Evolutionary conservation across 192 early-diverging fungal species (phyloP).

Genomic region (Oehlia diaphana): DNA sequence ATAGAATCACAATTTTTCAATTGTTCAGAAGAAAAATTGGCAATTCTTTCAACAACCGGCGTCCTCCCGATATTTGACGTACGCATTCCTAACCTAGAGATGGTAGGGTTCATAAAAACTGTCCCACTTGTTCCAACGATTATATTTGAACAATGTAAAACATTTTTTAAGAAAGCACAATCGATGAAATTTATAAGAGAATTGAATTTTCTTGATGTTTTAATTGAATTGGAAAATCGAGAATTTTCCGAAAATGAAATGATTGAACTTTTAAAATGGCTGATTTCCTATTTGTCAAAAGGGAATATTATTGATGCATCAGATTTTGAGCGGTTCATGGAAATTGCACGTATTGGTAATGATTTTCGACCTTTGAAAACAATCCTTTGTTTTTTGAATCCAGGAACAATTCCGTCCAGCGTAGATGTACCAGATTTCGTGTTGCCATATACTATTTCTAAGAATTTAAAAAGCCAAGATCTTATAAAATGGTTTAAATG

Average conservation of each 20-base stretch:
- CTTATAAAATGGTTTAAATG: conserved; percentile 6
- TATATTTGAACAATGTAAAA: conserved; percentile 53
- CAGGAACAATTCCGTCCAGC: neutral
- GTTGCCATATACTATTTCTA: conserved; percentile 13
- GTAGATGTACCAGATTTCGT: neutral
- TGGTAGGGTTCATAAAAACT: conserved; percentile 61
- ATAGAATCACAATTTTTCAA: conserved; percentile 60
- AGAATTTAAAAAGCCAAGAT: neutral
- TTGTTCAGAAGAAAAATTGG: conserved; percentile 46
- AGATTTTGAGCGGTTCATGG: neutral
- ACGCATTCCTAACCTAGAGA: conserved; percentile 62
- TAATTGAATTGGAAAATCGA: conserved; percentile 60
- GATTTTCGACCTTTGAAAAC: conserved; percentile 42
- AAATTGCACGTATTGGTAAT: conserved; percentile 12
- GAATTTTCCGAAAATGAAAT: conserved; percentile 59
- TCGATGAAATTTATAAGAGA: conserved; percentile 35
- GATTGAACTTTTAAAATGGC: conserved; percentile 75
- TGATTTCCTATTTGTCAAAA: conserved; percentile 52
- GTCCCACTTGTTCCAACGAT: conserved; percentile 59
- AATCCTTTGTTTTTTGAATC: conserved; percentile 62
- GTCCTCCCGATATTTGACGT: conserved; percentile 50
- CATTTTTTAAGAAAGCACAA: conserved; percentile 56
- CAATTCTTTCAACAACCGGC: conserved; percentile 68
- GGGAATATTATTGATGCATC: neutral
- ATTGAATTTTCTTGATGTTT: conserved; percentile 63